Base-by-base conservation (phyloP, 2,329 filamentous ascomycete genomes). In the Fusarium guadeloupense region DNA sequence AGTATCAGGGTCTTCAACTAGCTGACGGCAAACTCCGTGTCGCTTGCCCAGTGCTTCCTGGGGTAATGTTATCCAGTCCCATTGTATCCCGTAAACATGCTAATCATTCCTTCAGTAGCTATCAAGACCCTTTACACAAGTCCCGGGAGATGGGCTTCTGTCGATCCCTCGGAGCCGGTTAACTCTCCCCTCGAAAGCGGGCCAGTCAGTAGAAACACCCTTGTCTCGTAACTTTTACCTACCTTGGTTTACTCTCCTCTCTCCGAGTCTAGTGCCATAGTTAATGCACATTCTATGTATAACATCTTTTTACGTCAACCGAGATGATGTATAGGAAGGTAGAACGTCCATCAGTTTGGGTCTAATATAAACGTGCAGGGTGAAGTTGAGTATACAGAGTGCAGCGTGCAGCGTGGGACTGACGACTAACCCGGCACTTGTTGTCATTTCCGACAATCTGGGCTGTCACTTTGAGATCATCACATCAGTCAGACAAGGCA, bases 401-500 rank as follows among this genome's bases (percentile, higher is more conserved):
- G n/a, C n/a, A n/a, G n/a, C n/a, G n/a, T n/a, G n/a, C 19, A 20
- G 30, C 25, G 34, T 34, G n/a, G 39, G 23, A 21, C n/a, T 13
- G 43, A 23, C 12, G n/a, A 45, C 25, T 48, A n/a, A 47, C 47
- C 43, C 33, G 21, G 38, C n/a, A 49, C 13, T 31, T 12, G 38
- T 20, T 44, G 14, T 44, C 46, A 35, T 26, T 62, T 59, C 42
- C 34, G 52, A 25, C 20, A 43, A 62, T 58, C 42, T 52, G 59
- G 52, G 33, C 28, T 46, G 17, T n/a, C 30, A 48, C 30, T 13
- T 19, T 10, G 25, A 13, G 12, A 35, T 50, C 20, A 37, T 23
- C 33, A 14, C 20, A 37, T 23, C 33, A 14, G 17, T 44, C 23
- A 23, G 25, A 42, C 33, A 21, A 30, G 35, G 19, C 14, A 33